Conservation (phyloP, 805 yeast genomes). For the Saccharomycopsis sp. region DNA sequence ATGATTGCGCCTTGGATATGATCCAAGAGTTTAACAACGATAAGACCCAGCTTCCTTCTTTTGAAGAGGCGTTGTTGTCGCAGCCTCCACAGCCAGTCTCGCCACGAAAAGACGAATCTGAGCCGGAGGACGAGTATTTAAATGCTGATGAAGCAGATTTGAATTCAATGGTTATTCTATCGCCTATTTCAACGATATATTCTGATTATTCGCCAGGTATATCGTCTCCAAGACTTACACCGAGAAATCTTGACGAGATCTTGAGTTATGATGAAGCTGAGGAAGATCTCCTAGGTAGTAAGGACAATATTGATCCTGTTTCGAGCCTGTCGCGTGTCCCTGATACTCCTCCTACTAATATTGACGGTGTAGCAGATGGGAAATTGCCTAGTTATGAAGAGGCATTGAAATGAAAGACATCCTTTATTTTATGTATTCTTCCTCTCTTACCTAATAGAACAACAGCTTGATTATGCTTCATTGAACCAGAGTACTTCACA, state of each 20-base stretch:
- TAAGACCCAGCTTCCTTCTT: slow-evolving; percentile 8
- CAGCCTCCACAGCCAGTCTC: not conserved
- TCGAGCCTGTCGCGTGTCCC: not conserved
- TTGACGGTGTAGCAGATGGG: not conserved
- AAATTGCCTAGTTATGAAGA: not conserved
- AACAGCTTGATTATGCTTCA: too few species aligned
- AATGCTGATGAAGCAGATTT: not conserved
- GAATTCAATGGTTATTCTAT: slow-evolving; percentile 5
- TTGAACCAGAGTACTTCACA: too few species aligned
- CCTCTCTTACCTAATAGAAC: too few species aligned
- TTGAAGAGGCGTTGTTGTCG: slow-evolving; percentile 14
- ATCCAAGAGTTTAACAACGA: not conserved
- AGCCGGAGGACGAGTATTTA: not conserved
- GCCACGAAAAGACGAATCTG: not conserved
- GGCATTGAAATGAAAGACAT: not conserved
- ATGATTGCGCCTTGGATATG: not conserved
- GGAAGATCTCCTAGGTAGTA: not conserved
- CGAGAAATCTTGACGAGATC: not conserved
- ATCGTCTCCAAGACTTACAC: not conserved
- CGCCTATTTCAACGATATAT: slow-evolving; percentile 10
- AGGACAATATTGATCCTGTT: not conserved
- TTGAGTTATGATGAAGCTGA: not conserved
- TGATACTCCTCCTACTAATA: too few species aligned
- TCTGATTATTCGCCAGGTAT: slow-evolving; percentile 1
- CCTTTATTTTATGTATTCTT: too few species aligned